Evolutionary conservation across 371 early-diverging fungal genomes (phyloP), one percentile per base, ranked within the genome.

Genomic region (Coemansia sp.): DNA sequence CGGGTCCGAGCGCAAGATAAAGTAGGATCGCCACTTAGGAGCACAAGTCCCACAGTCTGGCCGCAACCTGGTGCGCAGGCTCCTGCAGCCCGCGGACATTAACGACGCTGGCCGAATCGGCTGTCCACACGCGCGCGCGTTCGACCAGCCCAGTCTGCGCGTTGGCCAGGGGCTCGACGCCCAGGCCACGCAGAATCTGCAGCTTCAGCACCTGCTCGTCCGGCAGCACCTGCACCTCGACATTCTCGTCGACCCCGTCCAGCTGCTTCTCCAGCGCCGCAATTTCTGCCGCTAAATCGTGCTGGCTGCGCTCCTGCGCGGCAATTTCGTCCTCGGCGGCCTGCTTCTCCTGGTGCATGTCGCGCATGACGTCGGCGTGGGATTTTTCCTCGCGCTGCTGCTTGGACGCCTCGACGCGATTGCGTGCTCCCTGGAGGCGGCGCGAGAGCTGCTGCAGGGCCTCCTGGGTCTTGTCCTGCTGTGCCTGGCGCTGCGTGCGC

Each of bases 41-140:
- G 66, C 75, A 74, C 36, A 64, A 41, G 16, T 61, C 62, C 75
- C 75, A 74, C 65, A 74, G 75, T 55, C 55, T 58, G 7, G 75
- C 48, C 8, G 75, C 75, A 41, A 69, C 26, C 61, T 72, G 68
- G 48, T 72, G 68, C 0, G 68, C 20, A 2, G 60, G 61, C 42
- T 35, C 52, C 30, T 45, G 30, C 20, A 43, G 42, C 4, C 34
- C 50, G 12, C 60, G 40, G 14, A 68, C 55, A n/a, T 16, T 12
- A 2, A 74, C 60, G 9, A 65, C 65, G 4, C 48, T 40, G 3
- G 66, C 75, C 50, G 57, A 59, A 6, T 16, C 31, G 26, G 49
- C 42, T 34, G 68, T 48, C 69, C 61, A 61, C 9, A 62, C 51
- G 5, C 66, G 42, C 3, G 53, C 75, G 34, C 33, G 53, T 26